Evolutionary conservation across 768 basidiomycete genomes (phyloP), one percentile per base, ranked within the genome.

Genomic region (Suillus placidus): DNA sequence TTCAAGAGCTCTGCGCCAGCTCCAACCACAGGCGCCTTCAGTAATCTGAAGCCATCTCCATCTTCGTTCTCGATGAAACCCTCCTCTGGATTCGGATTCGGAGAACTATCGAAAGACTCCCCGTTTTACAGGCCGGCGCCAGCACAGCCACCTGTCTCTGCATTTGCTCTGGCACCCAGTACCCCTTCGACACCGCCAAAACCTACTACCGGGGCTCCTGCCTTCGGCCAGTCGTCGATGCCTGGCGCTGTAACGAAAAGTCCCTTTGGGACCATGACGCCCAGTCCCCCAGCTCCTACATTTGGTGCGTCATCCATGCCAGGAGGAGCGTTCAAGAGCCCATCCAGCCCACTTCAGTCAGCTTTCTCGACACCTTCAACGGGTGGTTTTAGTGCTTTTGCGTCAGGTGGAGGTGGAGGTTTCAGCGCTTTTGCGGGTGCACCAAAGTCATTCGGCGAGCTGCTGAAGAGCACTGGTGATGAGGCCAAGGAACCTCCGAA

Each of bases 371-470:
- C 47, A 62, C 71, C 57, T 60, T 72, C 42, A 14, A 40, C 61
- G 6, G 61, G 74, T 38, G 75, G 67, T 6, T 79, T 80, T 62
- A 68, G 65, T 40, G 68, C 73, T 10, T 79, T 74, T 64, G 65
- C 57, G 4, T 58, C 74, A 14, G 66, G 80, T 0, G 60, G 73
- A 14, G 71, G 77, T 2, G 78, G 82, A 35, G 87, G 81, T 3
- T 90, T 90, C 69, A 70, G 81, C 40, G 83, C 86, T 0, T 87
- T 88, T 69, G 81, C 83, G 16, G 82, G 82, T 1, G 61, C 77
- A 4, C 66, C 78, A 1, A 85, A 83, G 68, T 85, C 90, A 0
- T 93, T 90, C 68, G 75, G 79, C n/a, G 87, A 91, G 35, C 71
- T 92, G 55, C 76, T 91, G 64, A 84, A 86, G 71, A 73, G 68